These are phyloP conservation scores for Sporothrix mexicana DNA, from an alignment of 2,329 filamentous ascomycete species.

Conservation along the genomic window DNA sequence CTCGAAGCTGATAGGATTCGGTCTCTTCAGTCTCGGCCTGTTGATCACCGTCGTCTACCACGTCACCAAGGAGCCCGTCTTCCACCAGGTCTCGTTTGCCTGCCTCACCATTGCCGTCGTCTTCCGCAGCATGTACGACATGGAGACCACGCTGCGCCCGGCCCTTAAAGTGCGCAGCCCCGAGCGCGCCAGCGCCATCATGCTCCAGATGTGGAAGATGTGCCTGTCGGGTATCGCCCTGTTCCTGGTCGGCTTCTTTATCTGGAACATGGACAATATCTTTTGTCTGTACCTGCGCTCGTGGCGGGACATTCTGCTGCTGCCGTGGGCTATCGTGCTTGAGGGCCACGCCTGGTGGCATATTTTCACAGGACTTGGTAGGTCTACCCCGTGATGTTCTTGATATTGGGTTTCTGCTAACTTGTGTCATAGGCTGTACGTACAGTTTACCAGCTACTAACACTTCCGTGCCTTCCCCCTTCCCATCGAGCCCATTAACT, in stretches of 20 bases:
- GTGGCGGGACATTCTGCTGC: conserved; percentile 70
- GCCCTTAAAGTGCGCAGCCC: conserved; percentile 53
- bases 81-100: conserved; percentile 82
- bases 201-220: conserved; percentile 77
- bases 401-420: conserved; percentile 6
- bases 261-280: conserved; percentile 82
- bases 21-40: conserved; percentile 60
- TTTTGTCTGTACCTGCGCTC: conserved; percentile 69
- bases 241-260: conserved; percentile 75
- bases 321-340: conserved; percentile 80
- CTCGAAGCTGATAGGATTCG: conserved; percentile 60
- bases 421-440: conserved; percentile 34
- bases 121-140: conserved; percentile 75
- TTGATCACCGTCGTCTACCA: conserved; percentile 78
- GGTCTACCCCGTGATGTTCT: conserved; percentile 27
- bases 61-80: conserved; percentile 78
- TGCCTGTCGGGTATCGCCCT: conserved; percentile 68
- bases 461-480: not conserved
- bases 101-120: conserved; percentile 73
- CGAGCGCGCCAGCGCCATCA: conserved; percentile 54
- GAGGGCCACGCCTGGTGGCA: conserved; percentile 69
- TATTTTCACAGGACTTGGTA: conserved; percentile 77
- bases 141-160: conserved; percentile 60
- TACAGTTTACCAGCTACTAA: not conserved
- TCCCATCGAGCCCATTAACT: not conserved